Conservation (phyloP, 1,284 basidiomycete species). For the Sutorius eximius region DNA sequence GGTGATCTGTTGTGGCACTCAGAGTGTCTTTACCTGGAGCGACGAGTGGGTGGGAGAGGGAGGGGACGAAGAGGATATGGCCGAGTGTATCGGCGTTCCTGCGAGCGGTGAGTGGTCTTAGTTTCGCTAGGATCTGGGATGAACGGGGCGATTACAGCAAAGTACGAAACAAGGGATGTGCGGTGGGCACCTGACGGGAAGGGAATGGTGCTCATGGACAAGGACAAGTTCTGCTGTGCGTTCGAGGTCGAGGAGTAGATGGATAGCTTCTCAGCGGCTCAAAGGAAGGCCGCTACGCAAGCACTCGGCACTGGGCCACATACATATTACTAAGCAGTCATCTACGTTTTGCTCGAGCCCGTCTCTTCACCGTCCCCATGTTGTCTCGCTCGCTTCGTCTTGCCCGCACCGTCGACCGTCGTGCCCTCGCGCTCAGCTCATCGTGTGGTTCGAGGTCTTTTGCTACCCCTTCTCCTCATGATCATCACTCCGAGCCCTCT, state of each 20-base stretch:
- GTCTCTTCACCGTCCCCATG: conserved; percentile 14
- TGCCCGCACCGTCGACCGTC: conserved; percentile 24
- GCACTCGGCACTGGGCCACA: conserved; percentile 21
- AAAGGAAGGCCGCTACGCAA: not conserved
- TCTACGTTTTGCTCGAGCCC: not conserved
- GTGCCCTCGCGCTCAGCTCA: conserved; percentile 9
- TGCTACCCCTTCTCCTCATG: conserved; percentile 43
- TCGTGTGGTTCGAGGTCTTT: conserved; percentile 37
- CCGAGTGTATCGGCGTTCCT: conserved; percentile 79
- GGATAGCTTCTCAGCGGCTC: conserved; percentile 5
- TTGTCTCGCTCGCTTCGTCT: conserved; percentile 35
- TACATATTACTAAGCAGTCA: conserved; percentile 23
- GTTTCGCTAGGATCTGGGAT: not conserved
- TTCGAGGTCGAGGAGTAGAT: conserved; percentile 66
- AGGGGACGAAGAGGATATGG: conserved; percentile 64
- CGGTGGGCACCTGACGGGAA: conserved; percentile 85
- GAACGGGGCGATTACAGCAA: conserved; percentile 41
- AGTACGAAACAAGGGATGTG: conserved; percentile 64
- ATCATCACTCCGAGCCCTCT: conserved; percentile 21
- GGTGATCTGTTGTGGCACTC: conserved; percentile 65
- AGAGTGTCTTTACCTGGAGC: conserved; percentile 77
- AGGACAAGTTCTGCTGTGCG: conserved; percentile 78
- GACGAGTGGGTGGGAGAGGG: conserved; percentile 70
- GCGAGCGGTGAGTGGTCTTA: conserved; percentile 59
- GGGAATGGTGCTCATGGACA: conserved; percentile 69